Conservation (phyloP, 768 basidiomycete genomes). For the Lactarius indigo region DNA sequence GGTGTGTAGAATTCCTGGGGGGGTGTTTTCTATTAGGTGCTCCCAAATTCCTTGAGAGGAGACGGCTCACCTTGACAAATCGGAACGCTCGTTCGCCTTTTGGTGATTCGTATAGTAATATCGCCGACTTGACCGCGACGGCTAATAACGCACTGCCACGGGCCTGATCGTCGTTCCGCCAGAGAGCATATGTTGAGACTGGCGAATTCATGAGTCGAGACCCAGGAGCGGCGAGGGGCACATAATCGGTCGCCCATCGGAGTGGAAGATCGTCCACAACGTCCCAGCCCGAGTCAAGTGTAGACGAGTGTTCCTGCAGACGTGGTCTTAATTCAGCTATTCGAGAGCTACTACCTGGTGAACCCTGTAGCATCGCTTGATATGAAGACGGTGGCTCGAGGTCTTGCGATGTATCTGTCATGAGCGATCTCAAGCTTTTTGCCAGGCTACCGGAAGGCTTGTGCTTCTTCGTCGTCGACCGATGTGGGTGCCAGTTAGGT, state of each 20-base stretch:
- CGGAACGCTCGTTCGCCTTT: constrained; percentile 79
- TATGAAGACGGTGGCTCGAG: constrained; percentile 28
- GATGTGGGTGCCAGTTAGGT: constrained; percentile 49
- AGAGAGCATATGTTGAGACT: constrained; percentile 65
- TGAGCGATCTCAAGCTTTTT: constrained; percentile 59
- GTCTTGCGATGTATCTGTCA: constrained; percentile 39
- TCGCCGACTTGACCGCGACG: constrained; percentile 68
- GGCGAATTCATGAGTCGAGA: constrained; percentile 58
- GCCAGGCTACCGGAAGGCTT: constrained; percentile 56
- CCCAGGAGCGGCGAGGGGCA: constrained; percentile 65
- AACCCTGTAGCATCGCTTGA: background rate
- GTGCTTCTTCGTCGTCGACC: constrained; percentile 44
- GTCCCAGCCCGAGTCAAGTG: constrained; percentile 46
- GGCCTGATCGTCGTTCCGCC: constrained; percentile 52
- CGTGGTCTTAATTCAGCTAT: background rate
- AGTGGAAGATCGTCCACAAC: constrained; percentile 68
- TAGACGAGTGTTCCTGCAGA: background rate
- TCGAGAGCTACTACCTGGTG: background rate
- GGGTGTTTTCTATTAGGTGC: background rate
- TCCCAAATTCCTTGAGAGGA: background rate
- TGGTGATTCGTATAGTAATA: constrained; percentile 77
- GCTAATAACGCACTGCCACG: constrained; percentile 58
- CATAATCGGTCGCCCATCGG: constrained; percentile 86
- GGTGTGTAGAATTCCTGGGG: constrained; percentile 82
- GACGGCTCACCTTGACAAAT: constrained; percentile 63